Evolutionary conservation across 306 rosid genomes (phyloP), one percentile per base, ranked within the genome.

Genomic region (Astragalus glycyphyllos): DNA sequence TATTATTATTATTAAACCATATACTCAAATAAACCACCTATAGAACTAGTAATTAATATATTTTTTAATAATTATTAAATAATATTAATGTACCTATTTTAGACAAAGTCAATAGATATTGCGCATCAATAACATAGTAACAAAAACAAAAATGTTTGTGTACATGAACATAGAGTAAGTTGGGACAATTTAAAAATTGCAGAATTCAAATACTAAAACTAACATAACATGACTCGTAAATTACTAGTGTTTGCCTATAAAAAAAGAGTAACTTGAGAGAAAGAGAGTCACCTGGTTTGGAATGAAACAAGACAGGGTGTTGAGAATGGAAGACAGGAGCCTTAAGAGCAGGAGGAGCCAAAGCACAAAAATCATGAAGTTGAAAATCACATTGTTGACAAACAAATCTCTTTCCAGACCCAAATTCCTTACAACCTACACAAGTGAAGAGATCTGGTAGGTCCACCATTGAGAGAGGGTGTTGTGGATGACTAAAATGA

Each of bases 321-420:
- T 89, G 97, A 23, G 80, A 80, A 78, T 94, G 98, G 31, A 94
- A 85, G 5, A 94, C 89, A 41, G 90, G 97, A n/a, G 80, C 81
- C 73, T 83, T 86, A 56, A 90, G 86, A 3, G 81, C 79, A 2
- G 92, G 76, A 57, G 96, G 92, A 79, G 97, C 90, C 42, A 84
- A 73, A 47, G 95, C 94, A 70, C 97, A 94, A 75, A 94, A 94
- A 14, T 84, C 87, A 69, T 94, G 98, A 0, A 94, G 81, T 76
- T 90, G 96, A 78, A 81, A 90, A 38, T 90, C 76, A 61, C 98
- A 94, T 61, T 72, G 83, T 37, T 67, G 92, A 66, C 98, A 94
- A 16, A 48, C 76, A 62, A 83, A 90, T 71, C 97, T 84, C 77
- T 84, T 87, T 8, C 98, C 97, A 1, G 96, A 86, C 0, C 98